Evolutionary conservation across 306 rosid genomes (phyloP).

Genomic region (Pyrus communis): DNA sequence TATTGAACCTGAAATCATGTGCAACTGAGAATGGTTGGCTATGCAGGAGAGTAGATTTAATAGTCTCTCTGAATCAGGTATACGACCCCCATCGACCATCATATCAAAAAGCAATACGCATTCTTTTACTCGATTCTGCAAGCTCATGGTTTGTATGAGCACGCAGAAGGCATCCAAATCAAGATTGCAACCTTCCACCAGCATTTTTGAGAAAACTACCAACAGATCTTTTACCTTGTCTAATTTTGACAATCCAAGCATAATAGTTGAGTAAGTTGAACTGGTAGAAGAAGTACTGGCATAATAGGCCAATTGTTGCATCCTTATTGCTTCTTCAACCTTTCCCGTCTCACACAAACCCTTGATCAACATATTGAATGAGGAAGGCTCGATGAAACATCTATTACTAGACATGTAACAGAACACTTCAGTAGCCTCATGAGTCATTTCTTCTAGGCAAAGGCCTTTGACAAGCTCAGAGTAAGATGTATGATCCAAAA

Average conservation of each 20-base stretch:
- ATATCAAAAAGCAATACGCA: conserved; percentile 46
- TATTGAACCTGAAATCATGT: conserved; percentile 42
- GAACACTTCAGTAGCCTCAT: conserved; percentile 55
- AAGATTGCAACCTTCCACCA: conserved; percentile 47
- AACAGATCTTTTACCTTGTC: conserved; percentile 29
- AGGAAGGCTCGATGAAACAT: conserved; percentile 42
- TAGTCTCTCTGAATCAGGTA: conserved; percentile 57
- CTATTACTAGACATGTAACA: conserved; percentile 50
- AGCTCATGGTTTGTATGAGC: conserved; percentile 49
- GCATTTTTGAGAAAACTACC: conserved; percentile 49
- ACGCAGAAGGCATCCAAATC: conserved; percentile 55
- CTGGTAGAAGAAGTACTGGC: conserved; percentile 43
- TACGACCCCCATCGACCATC: conserved; percentile 55
- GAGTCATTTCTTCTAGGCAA: conserved; percentile 36
- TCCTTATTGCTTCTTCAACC: conserved; percentile 36
- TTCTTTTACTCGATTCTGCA: conserved; percentile 36
- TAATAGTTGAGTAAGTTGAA: conserved; percentile 41
- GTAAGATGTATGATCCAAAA: conserved; percentile 56
- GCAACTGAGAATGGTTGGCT: conserved; percentile 41
- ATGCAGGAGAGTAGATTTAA: conserved; percentile 43
- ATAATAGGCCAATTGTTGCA: conserved; percentile 46
- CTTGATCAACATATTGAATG: conserved; percentile 51
- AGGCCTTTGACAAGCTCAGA: conserved; percentile 61
- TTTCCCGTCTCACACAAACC: conserved; percentile 49
- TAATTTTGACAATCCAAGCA: conserved; percentile 44